These are phyloP conservation scores for Aspergillus sp. DNA, from an alignment of 2,329 filamentous ascomycete species.

Conservation along the genomic window DNA sequence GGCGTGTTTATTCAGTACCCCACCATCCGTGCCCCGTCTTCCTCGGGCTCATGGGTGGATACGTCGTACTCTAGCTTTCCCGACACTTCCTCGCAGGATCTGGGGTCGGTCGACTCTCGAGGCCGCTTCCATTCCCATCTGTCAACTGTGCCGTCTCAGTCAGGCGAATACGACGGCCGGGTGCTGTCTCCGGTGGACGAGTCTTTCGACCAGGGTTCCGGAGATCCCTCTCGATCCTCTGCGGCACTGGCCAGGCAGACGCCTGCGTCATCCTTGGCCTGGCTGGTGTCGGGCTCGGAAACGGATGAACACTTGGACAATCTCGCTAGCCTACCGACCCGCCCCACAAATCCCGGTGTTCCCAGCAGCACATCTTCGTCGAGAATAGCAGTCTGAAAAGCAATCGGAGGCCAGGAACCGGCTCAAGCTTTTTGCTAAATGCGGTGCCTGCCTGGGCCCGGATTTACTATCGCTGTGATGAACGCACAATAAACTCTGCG, in stretches of 20 bases:
- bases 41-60: constrained; percentile 34
- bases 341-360: constrained; percentile 22
- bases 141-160: constrained; percentile 38
- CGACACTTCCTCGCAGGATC: constrained; percentile 15
- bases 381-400: constrained; percentile 28
- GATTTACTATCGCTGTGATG: constrained; percentile 61
- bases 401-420: constrained; percentile 32
- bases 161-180: constrained; percentile 23
- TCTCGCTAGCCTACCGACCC: constrained; percentile 26
- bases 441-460: constrained; percentile 42
- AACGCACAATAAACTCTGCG: constrained; percentile 42
- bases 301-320: constrained; percentile 28
- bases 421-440: constrained; percentile 36
- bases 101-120: constrained; percentile 24
- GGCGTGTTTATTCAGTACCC: constrained; percentile 31
- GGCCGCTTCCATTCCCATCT: constrained; percentile 34
- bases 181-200: constrained; percentile 15
- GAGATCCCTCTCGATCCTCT: constrained; percentile 15
- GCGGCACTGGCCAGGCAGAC: constrained; percentile 16
- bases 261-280: constrained; percentile 20
- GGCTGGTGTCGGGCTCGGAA: constrained; percentile 25
- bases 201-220: constrained; percentile 11
- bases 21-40: constrained; percentile 26
- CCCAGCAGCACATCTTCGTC: constrained; percentile 37
- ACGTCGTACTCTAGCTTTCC: constrained; percentile 16